phyloP scores from a whole-genome alignment of 1,139 yeast genomes.

The Hyphopichia pseudoburtonii region DNA sequence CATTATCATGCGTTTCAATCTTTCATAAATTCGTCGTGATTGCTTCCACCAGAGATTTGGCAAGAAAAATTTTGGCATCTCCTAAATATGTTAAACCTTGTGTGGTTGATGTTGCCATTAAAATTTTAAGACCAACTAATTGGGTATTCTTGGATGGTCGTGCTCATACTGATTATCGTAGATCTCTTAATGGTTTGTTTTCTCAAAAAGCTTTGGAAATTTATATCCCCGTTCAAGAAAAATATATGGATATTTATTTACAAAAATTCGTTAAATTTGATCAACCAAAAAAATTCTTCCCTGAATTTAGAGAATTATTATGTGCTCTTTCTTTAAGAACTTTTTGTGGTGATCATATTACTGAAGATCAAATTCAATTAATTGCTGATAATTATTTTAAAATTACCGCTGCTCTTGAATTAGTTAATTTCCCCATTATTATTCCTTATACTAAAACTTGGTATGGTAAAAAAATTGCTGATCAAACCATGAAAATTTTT shows the following conservation, averaged over 20 bases:
- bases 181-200: slow-evolving; percentile 85
- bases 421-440: slow-evolving; percentile 95
- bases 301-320: slow-evolving; percentile 90
- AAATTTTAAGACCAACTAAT: slow-evolving; percentile 88
- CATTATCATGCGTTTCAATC: slow-evolving; percentile 91
- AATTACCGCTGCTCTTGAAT: slow-evolving; percentile 92
- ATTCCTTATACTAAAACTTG: slow-evolving; percentile 95
- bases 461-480: slow-evolving; percentile 94
- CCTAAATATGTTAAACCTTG: slow-evolving; percentile 93
- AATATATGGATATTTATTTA: slow-evolving; percentile 77
- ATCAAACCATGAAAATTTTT: slow-evolving; percentile 88
- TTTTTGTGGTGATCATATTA: slow-evolving; percentile 92
- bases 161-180: slow-evolving; percentile 90
- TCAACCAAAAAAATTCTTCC: slow-evolving; percentile 76
- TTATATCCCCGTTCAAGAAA: slow-evolving; percentile 83
- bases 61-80: slow-evolving; percentile 83
- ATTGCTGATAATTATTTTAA: slow-evolving; percentile 90
- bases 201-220: slow-evolving; percentile 78
- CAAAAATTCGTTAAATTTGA: slow-evolving; percentile 60
- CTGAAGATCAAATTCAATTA: slow-evolving; percentile 81
- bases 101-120: slow-evolving; percentile 94
- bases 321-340: slow-evolving; percentile 92
- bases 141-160: slow-evolving; percentile 98
- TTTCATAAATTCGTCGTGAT: slow-evolving; percentile 97
- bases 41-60: slow-evolving; percentile 86